Base-by-base conservation (phyloP, 1,284 basidiomycete species). In the Papiliotrema terrestris region DNA sequence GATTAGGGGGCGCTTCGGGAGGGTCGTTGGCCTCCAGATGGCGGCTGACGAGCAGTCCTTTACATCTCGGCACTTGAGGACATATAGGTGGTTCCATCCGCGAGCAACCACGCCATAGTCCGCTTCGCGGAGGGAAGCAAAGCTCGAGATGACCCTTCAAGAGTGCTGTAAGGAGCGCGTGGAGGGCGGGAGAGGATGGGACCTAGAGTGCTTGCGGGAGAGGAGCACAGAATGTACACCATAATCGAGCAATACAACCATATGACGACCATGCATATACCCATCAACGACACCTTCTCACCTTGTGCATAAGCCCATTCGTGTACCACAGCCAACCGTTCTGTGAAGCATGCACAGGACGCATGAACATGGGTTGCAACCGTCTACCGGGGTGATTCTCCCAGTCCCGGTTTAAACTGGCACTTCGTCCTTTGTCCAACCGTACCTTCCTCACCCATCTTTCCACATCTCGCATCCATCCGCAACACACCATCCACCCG, bases 31-130 rank as follows among this genome's bases (percentile, higher is more conserved):
- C n/a, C n/a, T n/a, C 2, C 17, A 11, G 14, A 17, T 25, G 23
- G 14, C 51, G 23, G 55, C 49, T 55, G 49, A 58, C 47, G 22
- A 42, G 8, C 43, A 80, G 78, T 80, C 2, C 69, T 80, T 26
- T 81, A 81, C 66, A 80, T 80, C 51, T 79, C 80, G 4, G 78
- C 79, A 17, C 69, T 78, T 39, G 79, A 81, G 57, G 70, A 74
- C 20, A 59, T 78, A 55, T 78, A 44, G 29, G 2, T 3, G 23
- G 15, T 19, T 26, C 15, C 19, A n/a, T n/a, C 13, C 15, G 45
- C 20, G 22, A 46, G 45, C 14, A 11, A 29, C 13, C 11, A 25
- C 14, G 9, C 13, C 14, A 25, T 17, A 29, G 25, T 17, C 14
- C 25, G 45, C 14, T 9, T 25, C 14, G 14, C 20, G 20, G 13